Percentiles rank a stretch among this genome's conserved stretches.
Conservation (phyloP, 768 basidiomycete genomes). For the Pleurotus djamor region DNA sequence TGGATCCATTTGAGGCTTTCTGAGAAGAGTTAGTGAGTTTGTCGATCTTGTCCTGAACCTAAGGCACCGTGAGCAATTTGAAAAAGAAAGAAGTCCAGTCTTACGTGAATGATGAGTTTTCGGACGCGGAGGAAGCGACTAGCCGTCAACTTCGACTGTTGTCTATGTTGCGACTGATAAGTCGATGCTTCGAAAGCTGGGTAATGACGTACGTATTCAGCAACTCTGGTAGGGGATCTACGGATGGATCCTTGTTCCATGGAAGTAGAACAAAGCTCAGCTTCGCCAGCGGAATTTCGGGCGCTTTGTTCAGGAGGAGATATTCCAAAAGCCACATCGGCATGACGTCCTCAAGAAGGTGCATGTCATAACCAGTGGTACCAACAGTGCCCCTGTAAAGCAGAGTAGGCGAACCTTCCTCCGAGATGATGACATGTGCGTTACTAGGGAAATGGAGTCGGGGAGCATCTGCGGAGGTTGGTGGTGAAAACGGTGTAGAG, state of each 20-base stretch:
- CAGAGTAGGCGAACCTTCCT: constrained; percentile 71
- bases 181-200: neutral
- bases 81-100: constrained; percentile 18
- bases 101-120: constrained; percentile 81
- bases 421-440: constrained; percentile 74
- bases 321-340: constrained; percentile 92
- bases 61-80: neutral
- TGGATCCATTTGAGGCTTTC: constrained; percentile 25
- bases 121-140: constrained; percentile 81
- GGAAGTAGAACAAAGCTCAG: constrained; percentile 89
- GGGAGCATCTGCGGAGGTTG: constrained; percentile 72
- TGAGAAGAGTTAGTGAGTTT: constrained; percentile 34
- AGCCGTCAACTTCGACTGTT: constrained; percentile 86
- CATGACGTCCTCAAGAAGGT: constrained; percentile 67
- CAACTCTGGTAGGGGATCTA: constrained; percentile 72
- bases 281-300: constrained; percentile 59
- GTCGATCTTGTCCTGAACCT: constrained; percentile 87
- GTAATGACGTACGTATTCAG: constrained; percentile 71
- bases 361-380: constrained; percentile 38
- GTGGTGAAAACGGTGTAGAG: constrained; percentile 58
- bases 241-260: constrained; percentile 58
- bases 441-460: constrained; percentile 53
- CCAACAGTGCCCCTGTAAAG: constrained; percentile 75
- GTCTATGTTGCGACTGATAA: constrained; percentile 28
- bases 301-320: constrained; percentile 64